Conservation (phyloP, 1,284 basidiomycete species). For the Gymnopus androsaceus region DNA sequence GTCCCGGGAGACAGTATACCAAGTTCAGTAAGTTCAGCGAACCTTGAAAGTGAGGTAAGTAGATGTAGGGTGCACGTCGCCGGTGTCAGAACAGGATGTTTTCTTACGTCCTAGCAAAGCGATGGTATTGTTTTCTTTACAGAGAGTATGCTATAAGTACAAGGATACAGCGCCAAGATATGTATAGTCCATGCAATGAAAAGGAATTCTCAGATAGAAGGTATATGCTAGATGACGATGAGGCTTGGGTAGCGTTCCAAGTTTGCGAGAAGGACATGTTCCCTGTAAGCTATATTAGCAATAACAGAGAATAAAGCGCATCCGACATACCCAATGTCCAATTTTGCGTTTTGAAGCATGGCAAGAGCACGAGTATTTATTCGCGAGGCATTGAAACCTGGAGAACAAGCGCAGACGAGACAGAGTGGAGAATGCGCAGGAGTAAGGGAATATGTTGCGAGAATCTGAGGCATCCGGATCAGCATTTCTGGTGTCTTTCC, state of each 20-base stretch:
- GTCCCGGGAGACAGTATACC: too few species aligned
- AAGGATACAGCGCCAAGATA: neutral
- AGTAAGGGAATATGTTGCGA: conserved; percentile 61
- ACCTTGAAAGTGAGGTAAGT: too few species aligned
- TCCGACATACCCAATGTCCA: conserved; percentile 29
- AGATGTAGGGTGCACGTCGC: too few species aligned
- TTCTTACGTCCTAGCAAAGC: too few species aligned
- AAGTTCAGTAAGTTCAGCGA: too few species aligned
- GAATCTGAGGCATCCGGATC: conserved; percentile 39
- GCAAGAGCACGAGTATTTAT: conserved; percentile 45
- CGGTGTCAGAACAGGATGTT: too few species aligned
- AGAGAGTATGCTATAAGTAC: neutral
- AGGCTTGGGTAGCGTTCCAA: conserved; percentile 55
- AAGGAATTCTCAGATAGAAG: neutral
- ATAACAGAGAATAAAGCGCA: neutral
- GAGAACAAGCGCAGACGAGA: conserved; percentile 49
- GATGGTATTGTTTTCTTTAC: too few species aligned
- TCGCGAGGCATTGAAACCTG: conserved; percentile 41
- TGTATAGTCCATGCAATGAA: conserved; percentile 21
- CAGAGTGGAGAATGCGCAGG: conserved; percentile 62
- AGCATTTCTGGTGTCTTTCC: neutral
- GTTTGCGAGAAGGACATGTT: conserved; percentile 53
- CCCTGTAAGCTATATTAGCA: conserved; percentile 39
- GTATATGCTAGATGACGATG: conserved; percentile 49
- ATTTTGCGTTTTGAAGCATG: conserved; percentile 46